A percentile compares a stretch with the other conserved stretches of the same genome.
phyloP scores from a whole-genome alignment of 2,329 filamentous ascomycete species.

The Tolypocladium cylindrosporum region DNA sequence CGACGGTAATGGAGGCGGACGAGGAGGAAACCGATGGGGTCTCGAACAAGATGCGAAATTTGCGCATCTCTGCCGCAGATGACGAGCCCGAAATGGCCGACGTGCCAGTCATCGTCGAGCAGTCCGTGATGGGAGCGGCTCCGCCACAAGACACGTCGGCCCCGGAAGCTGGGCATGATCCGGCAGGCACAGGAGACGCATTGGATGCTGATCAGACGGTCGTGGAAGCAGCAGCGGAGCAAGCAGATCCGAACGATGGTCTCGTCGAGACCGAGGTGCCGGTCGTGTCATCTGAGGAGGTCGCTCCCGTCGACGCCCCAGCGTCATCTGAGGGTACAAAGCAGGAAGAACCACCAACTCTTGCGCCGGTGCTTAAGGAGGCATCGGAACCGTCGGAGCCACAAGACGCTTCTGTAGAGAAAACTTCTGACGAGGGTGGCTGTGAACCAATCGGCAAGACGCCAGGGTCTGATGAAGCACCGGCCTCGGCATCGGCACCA shows the following conservation, averaged over 20 bases:
- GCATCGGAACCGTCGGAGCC: background rate
- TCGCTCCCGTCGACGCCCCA: background rate
- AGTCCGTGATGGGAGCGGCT: slow-evolving; percentile 15
- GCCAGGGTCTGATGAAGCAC: background rate
- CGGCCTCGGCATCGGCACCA: background rate
- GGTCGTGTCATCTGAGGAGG: background rate
- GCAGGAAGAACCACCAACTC: background rate
- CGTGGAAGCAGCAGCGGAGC: slow-evolving; percentile 1
- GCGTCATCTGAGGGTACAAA: background rate
- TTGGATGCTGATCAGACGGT: slow-evolving; percentile 3
- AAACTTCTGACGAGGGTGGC: background rate
- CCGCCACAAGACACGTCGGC: background rate
- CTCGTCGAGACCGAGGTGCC: background rate
- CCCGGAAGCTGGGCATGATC: slow-evolving; percentile 6
- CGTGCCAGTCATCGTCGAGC: slow-evolving; percentile 31
- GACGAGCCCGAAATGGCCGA: slow-evolving; percentile 29
- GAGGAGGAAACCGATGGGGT: slow-evolving; percentile 56
- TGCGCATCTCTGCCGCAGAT: slow-evolving; percentile 48
- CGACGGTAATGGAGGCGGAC: slow-evolving; percentile 72
- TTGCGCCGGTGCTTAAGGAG: background rate
- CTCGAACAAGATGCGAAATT: slow-evolving; percentile 32
- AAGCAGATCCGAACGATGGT: background rate
- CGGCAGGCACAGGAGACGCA: background rate
- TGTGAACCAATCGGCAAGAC: background rate
- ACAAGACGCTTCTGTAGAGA: background rate